Evolutionary conservation across 345 rosid genomes (phyloP).

Genomic region (Populus simonii): DNA sequence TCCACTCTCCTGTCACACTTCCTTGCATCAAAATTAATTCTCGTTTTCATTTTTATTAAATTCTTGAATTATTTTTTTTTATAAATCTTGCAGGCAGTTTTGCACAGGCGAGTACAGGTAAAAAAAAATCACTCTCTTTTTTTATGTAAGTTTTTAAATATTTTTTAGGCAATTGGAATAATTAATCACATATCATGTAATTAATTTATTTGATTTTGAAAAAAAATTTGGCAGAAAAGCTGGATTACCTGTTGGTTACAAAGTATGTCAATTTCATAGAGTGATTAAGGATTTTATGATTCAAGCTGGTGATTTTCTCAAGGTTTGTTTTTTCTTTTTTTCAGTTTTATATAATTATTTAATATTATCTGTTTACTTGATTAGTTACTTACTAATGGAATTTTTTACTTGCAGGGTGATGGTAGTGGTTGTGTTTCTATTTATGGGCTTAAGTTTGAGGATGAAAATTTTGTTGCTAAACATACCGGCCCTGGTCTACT

Average conservation of each 20-base stretch:
- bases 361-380: not conserved
- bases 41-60: not conserved
- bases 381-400: not conserved
- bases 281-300: conserved; percentile 96
- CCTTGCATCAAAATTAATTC: not conserved
- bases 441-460: conserved; percentile 82
- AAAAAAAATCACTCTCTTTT: not conserved
- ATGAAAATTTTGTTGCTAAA: conserved; percentile 81
- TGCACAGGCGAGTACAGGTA: conserved; percentile 96
- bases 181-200: not conserved
- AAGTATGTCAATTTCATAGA: conserved; percentile 89
- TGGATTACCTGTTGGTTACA: conserved; percentile 88
- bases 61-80: not conserved
- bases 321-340: conserved; percentile 40
- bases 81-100: conserved; percentile 62
- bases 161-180: not conserved
- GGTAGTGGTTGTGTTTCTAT: conserved; percentile 89
- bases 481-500: conserved; percentile 96
- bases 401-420: conserved; percentile 62
- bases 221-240: conserved; percentile 57
- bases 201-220: not conserved
- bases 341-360: not conserved
- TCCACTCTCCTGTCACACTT: not conserved
- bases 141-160: not conserved
- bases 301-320: conserved; percentile 91